A percentile compares a stretch with the other conserved stretches of the same genome.
Conservation (phyloP, 1,284 basidiomycete genomes). For the Marasmius sp. region DNA sequence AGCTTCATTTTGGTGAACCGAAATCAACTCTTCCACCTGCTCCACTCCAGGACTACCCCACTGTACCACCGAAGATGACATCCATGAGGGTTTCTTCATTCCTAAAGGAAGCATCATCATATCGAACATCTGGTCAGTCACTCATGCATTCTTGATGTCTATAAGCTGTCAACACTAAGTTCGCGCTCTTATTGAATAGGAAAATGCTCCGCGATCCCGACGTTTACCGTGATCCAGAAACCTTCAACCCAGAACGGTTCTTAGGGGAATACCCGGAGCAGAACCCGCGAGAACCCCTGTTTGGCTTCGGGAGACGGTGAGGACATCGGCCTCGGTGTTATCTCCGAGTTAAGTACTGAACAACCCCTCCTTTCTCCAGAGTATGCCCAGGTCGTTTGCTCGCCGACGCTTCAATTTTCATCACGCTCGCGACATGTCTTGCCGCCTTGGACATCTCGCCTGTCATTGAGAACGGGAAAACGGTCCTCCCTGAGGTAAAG, state of each 20-base stretch:
- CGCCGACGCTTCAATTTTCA: conserved; percentile 21
- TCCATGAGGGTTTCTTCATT: conserved; percentile 23
- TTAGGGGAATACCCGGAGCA: conserved; percentile 14
- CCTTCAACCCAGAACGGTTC: conserved; percentile 29
- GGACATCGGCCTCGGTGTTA: neutral
- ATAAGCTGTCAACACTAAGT: too few species aligned
- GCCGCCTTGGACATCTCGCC: conserved; percentile 20
- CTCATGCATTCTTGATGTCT: neutral
- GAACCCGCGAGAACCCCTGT: conserved; percentile 15
- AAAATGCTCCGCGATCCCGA: conserved; percentile 17
- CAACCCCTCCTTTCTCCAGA: neutral
- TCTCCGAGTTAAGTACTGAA: neutral
- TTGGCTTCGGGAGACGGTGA: conserved; percentile 20
- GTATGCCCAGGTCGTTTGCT: conserved; percentile 22
- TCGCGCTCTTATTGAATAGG: conserved; percentile 1
- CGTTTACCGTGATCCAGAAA: conserved; percentile 17
- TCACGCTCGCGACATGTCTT: conserved; percentile 20
- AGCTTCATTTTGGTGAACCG: neutral
- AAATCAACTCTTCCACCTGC: neutral
- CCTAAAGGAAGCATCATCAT: conserved; percentile 22
- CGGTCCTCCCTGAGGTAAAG: conserved; percentile 7
- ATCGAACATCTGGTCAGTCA: conserved; percentile 21
- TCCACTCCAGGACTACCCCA: conserved; percentile 18
- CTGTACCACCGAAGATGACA: conserved; percentile 19
- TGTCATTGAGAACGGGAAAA: neutral